These are phyloP conservation scores for Paramecium sexaurelia DNA, from an alignment of 73 alveolate genomes.

Conservation along the genomic window DNA sequence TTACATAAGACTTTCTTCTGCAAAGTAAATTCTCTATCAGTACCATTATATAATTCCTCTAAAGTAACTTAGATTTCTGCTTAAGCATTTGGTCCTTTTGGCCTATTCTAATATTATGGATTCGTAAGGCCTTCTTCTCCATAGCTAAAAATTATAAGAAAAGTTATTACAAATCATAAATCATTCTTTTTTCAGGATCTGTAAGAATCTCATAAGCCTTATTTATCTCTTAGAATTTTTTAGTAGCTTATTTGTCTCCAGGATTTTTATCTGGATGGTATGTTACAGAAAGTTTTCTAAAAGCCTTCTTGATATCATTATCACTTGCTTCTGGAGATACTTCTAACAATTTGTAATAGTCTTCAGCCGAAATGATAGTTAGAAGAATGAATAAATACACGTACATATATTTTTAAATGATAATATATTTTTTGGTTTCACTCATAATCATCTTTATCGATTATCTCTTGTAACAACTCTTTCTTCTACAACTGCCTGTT, in stretches of 20 bases:
- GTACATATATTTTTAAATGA: slow-evolving; percentile 7
- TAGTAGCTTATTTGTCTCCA: slow-evolving; percentile 84
- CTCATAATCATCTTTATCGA: slow-evolving; percentile 15
- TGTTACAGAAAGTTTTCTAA: slow-evolving; percentile 81
- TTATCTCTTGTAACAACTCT: slow-evolving; percentile 4
- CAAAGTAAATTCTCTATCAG: slow-evolving; percentile 76
- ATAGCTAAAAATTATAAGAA: slow-evolving; percentile 17
- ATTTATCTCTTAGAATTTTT: slow-evolving; percentile 78
- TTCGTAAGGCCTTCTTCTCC: slow-evolving; percentile 94
- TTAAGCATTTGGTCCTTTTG: slow-evolving; percentile 90
- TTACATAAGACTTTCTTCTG: slow-evolving; percentile 87
- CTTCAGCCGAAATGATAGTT: slow-evolving; percentile 59
- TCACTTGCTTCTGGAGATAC: slow-evolving; percentile 86
- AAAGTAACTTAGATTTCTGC: slow-evolving; percentile 86
- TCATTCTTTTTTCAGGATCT: slow-evolving; percentile 88
- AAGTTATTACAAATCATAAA: slow-evolving; percentile 76
- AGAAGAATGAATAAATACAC: slow-evolving; percentile 40
- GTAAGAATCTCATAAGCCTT: slow-evolving; percentile 91
- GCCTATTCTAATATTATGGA: slow-evolving; percentile 74
- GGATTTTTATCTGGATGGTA: slow-evolving; percentile 96
- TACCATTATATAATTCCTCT: slow-evolving; percentile 93
- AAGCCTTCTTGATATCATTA: slow-evolving; percentile 90
- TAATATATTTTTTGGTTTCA: not conserved
- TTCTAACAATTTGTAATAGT: slow-evolving; percentile 80
- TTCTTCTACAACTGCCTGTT: slow-evolving; percentile 54